These are phyloP conservation scores for Apophysomyces ossiformis DNA, from an alignment of 371 early-diverging fungal genomes.

Conservation along the genomic window DNA sequence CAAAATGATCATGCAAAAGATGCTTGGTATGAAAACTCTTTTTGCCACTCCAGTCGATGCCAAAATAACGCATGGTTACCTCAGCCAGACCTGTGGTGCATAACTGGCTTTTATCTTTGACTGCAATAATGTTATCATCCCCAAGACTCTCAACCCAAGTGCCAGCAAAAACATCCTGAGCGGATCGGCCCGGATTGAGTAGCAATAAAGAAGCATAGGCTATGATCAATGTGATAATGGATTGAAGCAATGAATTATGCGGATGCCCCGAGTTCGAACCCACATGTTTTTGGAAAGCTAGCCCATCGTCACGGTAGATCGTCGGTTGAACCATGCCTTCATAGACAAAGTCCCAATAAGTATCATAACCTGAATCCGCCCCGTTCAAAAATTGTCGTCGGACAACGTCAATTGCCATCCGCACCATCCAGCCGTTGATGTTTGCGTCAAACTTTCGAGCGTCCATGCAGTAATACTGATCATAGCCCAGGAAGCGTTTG, in stretches of 20 bases:
- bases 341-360: constrained; percentile 34
- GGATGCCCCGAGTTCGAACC: constrained; percentile 38
- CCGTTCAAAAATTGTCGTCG: constrained; percentile 29
- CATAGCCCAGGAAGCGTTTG: constrained; percentile 23
- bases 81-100: constrained; percentile 26
- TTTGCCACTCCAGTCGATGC: constrained; percentile 37
- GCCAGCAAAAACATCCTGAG: constrained; percentile 16
- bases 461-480: constrained; percentile 32
- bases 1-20: constrained; percentile 25
- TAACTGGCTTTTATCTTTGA: constrained; percentile 14
- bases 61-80: constrained; percentile 25
- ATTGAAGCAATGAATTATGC: constrained; percentile 34
- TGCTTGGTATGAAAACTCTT: constrained; percentile 28
- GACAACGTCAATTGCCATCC: constrained; percentile 27
- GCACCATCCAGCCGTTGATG: constrained; percentile 36
- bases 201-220: constrained; percentile 29
- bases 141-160: constrained; percentile 32
- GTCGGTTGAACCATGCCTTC: constrained; percentile 29
- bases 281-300: constrained; percentile 32
- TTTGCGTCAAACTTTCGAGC: constrained; percentile 38
- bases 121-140: constrained; percentile 37
- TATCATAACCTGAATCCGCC: constrained; percentile 24
- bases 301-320: constrained; percentile 38
- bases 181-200: constrained; percentile 15
- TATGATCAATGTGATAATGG: constrained; percentile 34